Evolutionary conservation across 2,329 filamentous ascomycete species (phyloP), one percentile per base, ranked within the genome.

Genomic region (Grosmannia huntii): DNA sequence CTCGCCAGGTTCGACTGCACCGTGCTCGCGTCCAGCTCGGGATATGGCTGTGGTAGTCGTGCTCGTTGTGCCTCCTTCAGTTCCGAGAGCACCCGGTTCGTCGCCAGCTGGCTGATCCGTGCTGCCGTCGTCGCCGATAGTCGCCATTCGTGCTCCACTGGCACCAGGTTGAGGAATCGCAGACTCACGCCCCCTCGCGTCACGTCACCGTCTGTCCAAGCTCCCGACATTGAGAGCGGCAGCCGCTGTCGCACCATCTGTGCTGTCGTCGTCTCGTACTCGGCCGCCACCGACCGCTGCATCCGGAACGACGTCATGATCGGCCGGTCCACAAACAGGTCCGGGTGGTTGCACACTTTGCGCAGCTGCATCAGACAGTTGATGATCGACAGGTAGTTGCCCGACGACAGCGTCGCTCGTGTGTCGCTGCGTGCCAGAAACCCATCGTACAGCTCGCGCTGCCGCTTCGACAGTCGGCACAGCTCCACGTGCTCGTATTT

Each of bases 401-500:
- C 94, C 1, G 89, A 95, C 3, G 89, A 83, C 21, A 99, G 76
- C 0, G 91, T 96, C 60, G 90, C 87, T 62, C 90, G 85, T 0
- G 94, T 97, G 65, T 96, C 90, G 4, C 87, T 86, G 58, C 91
- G 85, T 38, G 89, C 90, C 74, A 99, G 84, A 71, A 97, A 99
- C 1, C 92, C 92, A 71, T 99, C 94, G 67, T 99, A 99, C 10
- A 99, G 76, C 71, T 96, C 94, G 50, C 94, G 84, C 68, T 99
- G 94, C 27, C 94, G 85, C 70, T 97, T 96, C 7, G 92, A 97
- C 5, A 99, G 77, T 51, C 92, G 87, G 70, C 94, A 99, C 67
- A 95, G 91, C 63, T 97, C 89, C 23, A 99, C 90, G 67, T 96
- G 91, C 70, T 99, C 95, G 67, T 96, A 96, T 70, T 99, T 99